Evolutionary conservation across 2,329 filamentous ascomycete genomes (phyloP).

Genomic region (Penicillium sp.): DNA sequence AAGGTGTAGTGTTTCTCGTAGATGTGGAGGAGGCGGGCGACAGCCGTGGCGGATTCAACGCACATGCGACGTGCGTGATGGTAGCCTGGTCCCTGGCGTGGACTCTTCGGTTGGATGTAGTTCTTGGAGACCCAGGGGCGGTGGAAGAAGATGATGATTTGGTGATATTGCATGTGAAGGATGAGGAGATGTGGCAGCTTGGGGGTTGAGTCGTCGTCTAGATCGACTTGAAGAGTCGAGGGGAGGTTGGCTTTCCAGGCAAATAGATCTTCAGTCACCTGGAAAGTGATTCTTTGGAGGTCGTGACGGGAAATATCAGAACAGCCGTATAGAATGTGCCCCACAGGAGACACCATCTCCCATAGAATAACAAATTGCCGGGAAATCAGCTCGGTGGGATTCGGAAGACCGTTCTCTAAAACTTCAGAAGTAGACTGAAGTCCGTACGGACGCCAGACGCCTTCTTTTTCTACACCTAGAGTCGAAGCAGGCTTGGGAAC

Average conservation of each 20-base stretch:
- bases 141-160: conserved; percentile 48
- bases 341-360: conserved; percentile 48
- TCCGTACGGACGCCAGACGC: conserved; percentile 37
- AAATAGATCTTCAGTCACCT: conserved; percentile 42
- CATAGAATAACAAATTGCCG: conserved; percentile 45
- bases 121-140: conserved; percentile 48
- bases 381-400: conserved; percentile 39
- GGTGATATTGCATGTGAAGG: conserved; percentile 49
- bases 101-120: conserved; percentile 45
- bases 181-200: conserved; percentile 46
- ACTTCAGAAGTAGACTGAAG: conserved; percentile 21
- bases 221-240: conserved; percentile 38
- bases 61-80: conserved; percentile 48
- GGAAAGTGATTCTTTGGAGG: conserved; percentile 38
- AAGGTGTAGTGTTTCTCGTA: conserved; percentile 48
- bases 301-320: conserved; percentile 43
- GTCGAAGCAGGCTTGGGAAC: conserved; percentile 42
- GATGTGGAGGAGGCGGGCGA: conserved; percentile 44
- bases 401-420: conserved; percentile 27
- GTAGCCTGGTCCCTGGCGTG: conserved; percentile 47
- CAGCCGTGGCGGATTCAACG: conserved; percentile 44
- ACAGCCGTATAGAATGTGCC: conserved; percentile 46
- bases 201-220: conserved; percentile 35
- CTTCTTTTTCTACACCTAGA: conserved; percentile 29
- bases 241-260: conserved; percentile 47